Evolutionary conservation across 2,329 filamentous ascomycete species (phyloP), one percentile per base, ranked within the genome.

Genomic region (Pseudogymnoascus sp.): DNA sequence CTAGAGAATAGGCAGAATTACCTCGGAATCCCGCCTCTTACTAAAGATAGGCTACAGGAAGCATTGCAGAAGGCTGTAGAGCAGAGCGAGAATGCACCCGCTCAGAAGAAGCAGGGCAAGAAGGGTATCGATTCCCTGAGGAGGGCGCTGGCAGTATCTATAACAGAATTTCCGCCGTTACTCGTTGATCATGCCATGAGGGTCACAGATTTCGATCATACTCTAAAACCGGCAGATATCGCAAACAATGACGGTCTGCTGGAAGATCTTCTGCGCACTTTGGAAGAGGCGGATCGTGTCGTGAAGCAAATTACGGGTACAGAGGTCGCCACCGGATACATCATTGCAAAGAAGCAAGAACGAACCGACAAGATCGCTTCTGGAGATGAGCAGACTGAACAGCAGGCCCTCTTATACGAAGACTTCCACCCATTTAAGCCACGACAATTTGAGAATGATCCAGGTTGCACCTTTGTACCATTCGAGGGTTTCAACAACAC

Each of bases 391-490:
- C 72, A 75, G 8, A 75, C 71, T 25, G 68, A 71, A 6, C 77
- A 75, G 60, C 71, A 71, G 68, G 58, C 68, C 9, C 71, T 94
- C 5, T 77, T 96, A 1, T 99, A 97, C 70, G 89, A 97, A 60
- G 94, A 99, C 68, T 97, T 97, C 68, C 93, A 97, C 67, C 94
- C 94, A 0, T 97, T 97, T 72, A 78, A 88, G 38, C 94, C 94
- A 0, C 78, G 81, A 20, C 93, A 97, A 67, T 89, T 96, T 64
- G 83, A 86, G 64, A 78, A 82, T 6, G 85, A 91, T 61, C 77
- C 84, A 0, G 76, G 79, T 0, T 82, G 87, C 22, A 82, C 84
- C 2, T 84, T 96, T 14, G 70, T 97, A 11, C 83, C 90, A 60
- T 91, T 92, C 66, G 82, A 90, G 6, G 88, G 86, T 8, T 97